Evolutionary conservation across 495 filamentous ascomycete genomes (phyloP).

Genomic region (Emericellopsis terricola): DNA sequence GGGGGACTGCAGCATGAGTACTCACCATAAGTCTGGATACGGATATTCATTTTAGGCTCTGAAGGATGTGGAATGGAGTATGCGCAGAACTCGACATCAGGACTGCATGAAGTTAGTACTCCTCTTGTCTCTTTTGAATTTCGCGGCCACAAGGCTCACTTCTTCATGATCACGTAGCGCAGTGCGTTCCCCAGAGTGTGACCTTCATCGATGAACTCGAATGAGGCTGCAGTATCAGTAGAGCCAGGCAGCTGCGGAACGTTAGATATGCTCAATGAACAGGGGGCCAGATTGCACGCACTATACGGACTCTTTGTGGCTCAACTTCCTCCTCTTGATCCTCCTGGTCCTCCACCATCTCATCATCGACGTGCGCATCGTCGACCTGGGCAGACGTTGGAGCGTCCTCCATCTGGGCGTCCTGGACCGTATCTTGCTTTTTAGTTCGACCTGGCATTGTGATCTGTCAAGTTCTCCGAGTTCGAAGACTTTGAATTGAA

Average conservation of each 20-base stretch:
- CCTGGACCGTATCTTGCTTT: slow-evolving; percentile 9
- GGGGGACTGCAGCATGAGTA: slow-evolving; percentile 3
- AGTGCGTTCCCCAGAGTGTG: slow-evolving; percentile 92
- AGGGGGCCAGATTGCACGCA: slow-evolving; percentile 24
- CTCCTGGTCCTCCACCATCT: slow-evolving; percentile 16
- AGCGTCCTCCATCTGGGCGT: slow-evolving; percentile 36
- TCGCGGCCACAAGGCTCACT: slow-evolving; percentile 37
- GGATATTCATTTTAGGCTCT: slow-evolving; percentile 86
- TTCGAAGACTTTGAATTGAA: not conserved
- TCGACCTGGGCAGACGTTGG: slow-evolving; percentile 20
- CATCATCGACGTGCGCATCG: slow-evolving; percentile 22
- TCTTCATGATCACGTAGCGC: slow-evolving; percentile 94
- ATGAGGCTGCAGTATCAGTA: slow-evolving; percentile 47
- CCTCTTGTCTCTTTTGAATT: too few relatives aligned
- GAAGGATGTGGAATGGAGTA: slow-evolving; percentile 97
- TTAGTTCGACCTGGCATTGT: slow-evolving; percentile 17
- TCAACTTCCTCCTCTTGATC: slow-evolving; percentile 25
- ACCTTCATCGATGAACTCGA: slow-evolving; percentile 81
- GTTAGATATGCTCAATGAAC: slow-evolving; percentile 9
- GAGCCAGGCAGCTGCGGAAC: slow-evolving; percentile 45
- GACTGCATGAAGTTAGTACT: slow-evolving; percentile 33
- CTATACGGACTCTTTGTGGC: slow-evolving; percentile 36
- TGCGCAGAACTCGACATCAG: slow-evolving; percentile 90
- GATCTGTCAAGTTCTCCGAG: too few relatives aligned
- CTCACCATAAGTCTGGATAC: slow-evolving; percentile 91